These are phyloP conservation scores for Xerocomellus dryophilus DNA, from an alignment of 768 basidiomycete genomes.

Conservation along the genomic window DNA sequence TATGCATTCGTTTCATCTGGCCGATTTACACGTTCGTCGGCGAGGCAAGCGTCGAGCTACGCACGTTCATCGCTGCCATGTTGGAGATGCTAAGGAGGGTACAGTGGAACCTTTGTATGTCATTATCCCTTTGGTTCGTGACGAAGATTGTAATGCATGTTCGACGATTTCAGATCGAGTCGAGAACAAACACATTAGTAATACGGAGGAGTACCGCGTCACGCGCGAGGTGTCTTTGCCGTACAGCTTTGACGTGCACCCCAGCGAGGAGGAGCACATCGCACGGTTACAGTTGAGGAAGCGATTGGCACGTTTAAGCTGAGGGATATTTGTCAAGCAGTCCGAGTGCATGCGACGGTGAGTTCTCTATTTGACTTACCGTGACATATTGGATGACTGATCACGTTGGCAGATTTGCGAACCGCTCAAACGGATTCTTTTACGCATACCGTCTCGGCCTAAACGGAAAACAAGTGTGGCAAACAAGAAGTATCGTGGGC, in stretches of 20 bases:
- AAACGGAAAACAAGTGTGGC: too few relatives aligned
- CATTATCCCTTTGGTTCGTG: conserved; percentile 3
- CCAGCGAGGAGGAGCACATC: conserved; percentile 38
- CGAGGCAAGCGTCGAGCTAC: conserved; percentile 48
- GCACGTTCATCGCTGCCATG: conserved; percentile 64
- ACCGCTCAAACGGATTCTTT: too few relatives aligned
- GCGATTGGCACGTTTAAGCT: conserved; percentile 22
- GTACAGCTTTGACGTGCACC: conserved; percentile 54
- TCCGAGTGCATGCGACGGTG: too few relatives aligned
- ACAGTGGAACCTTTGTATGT: conserved; percentile 91
- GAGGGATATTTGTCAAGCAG: not conserved
- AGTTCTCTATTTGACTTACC: too few relatives aligned
- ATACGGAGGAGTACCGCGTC: conserved; percentile 75
- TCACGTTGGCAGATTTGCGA: too few relatives aligned
- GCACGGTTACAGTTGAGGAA: conserved; percentile 10
- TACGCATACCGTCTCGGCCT: too few relatives aligned
- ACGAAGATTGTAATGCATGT: not conserved
- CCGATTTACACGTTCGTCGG: conserved; percentile 64
- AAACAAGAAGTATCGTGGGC: too few relatives aligned
- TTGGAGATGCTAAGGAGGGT: conserved; percentile 78
- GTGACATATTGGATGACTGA: too few relatives aligned
- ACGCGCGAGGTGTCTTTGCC: conserved; percentile 84
- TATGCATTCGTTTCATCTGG: conserved; percentile 80
- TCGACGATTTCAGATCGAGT: conserved; percentile 53
- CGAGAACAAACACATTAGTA: conserved; percentile 91